phyloP scores from a whole-genome alignment of 352 stramenopile species.

The Blastocystis sp. region DNA sequence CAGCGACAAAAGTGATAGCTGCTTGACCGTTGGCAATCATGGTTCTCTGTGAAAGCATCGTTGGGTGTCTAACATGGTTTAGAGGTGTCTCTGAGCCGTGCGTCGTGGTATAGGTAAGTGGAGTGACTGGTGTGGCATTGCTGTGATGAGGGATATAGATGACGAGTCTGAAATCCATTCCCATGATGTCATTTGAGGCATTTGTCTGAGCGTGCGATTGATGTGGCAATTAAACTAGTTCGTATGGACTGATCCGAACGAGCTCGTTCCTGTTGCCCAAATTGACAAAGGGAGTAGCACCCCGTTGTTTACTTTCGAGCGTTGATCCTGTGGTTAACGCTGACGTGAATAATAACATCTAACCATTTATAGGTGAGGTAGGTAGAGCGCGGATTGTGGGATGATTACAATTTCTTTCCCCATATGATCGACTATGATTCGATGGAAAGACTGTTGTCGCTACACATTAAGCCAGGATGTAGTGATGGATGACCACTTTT shows the following conservation, averaged over 20 bases:
- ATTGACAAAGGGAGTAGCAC: conserved; percentile 14
- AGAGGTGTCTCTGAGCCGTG: neutral
- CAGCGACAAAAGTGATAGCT: conserved; percentile 50
- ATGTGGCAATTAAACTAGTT: neutral
- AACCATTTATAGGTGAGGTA: conserved; percentile 45
- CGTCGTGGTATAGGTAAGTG: neutral
- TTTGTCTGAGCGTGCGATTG: conserved; percentile 33
- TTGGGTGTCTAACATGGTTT: conserved; percentile 53
- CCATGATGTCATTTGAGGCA: conserved; percentile 45
- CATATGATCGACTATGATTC: conserved; percentile 56
- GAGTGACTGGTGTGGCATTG: neutral
- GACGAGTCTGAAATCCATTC: conserved; percentile 60
- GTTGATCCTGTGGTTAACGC: neutral
- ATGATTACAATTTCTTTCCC: conserved; percentile 57
- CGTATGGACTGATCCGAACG: conserved; percentile 44
- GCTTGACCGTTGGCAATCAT: neutral
- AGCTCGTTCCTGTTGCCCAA: conserved; percentile 61
- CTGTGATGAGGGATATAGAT: conserved; percentile 44
- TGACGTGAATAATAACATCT: conserved; percentile 31
- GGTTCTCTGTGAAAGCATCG: conserved; percentile 4
- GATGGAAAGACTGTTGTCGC: conserved; percentile 6
- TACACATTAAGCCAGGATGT: conserved; percentile 46
- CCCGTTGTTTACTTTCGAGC: conserved; percentile 22
- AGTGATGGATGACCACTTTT: conserved; percentile 40
- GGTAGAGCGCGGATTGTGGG: conserved; percentile 1